Percentiles rank a stretch among this genome's conserved stretches.
phyloP scores from a whole-genome alignment of 352 stramenopile species.

The Phytophthora citricola region DNA sequence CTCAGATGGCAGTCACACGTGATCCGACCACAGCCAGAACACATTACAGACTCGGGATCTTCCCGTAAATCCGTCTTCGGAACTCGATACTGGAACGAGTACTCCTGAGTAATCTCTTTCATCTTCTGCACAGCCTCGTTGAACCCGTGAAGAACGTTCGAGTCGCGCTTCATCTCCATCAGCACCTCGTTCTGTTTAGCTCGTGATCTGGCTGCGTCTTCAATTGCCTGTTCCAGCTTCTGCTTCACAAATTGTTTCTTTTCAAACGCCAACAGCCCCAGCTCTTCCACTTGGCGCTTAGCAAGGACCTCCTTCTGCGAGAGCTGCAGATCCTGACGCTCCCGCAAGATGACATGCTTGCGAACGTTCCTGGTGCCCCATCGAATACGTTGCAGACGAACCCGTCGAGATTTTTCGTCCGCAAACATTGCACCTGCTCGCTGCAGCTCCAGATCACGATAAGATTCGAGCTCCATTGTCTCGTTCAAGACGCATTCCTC shows the following conservation, averaged over 20 bases:
- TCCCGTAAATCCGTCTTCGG: conserved; percentile 69
- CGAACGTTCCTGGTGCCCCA: conserved; percentile 72
- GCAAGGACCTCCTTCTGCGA: conserved; percentile 46
- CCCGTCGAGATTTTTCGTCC: conserved; percentile 38
- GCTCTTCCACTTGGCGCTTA: conserved; percentile 53
- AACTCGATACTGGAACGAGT: conserved; percentile 65
- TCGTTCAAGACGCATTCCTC: conserved; percentile 74
- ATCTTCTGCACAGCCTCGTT: conserved; percentile 60
- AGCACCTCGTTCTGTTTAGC: conserved; percentile 52
- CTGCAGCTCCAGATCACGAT: conserved; percentile 62
- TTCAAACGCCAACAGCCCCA: conserved; percentile 62
- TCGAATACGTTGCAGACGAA: conserved; percentile 66
- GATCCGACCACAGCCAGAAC: conserved; percentile 55
- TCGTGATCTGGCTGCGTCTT: conserved; percentile 43
- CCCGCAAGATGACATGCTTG: conserved; percentile 52
- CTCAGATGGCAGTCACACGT: conserved; percentile 55
- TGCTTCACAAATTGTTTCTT: conserved; percentile 59
- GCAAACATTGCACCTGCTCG: conserved; percentile 53
- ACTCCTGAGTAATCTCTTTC: conserved; percentile 57
- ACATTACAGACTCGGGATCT: conserved; percentile 47
- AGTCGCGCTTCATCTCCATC: conserved; percentile 53
- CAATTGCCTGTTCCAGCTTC: conserved; percentile 55
- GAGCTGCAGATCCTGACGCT: conserved; percentile 46
- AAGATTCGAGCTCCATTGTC: conserved; percentile 67
- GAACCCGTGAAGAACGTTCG: conserved; percentile 51